Base-by-base conservation (phyloP, 2,329 filamentous ascomycete genomes). In the Xenoacremonium recifei region DNA sequence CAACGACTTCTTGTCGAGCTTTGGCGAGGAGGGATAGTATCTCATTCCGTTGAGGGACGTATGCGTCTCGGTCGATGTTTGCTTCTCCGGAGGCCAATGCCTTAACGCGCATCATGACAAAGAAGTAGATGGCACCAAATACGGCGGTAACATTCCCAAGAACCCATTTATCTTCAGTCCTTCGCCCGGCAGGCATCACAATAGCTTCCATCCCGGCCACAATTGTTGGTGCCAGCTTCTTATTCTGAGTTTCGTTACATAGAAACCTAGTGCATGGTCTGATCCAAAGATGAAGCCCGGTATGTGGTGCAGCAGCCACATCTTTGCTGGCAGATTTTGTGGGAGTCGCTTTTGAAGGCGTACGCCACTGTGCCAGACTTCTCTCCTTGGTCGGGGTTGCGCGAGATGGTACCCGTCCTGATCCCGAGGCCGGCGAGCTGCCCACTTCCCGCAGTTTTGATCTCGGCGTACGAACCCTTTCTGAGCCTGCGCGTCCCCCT, bases 121-220 rank as follows among this genome's bases (percentile, higher is more conserved):
- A 80, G 48, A 82, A 76, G 51, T 77, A 80, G 0, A 87, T 58
- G 1, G 78, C 79, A 0, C 77, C 79, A 3, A 86, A 67, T 13
- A 88, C 62, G 0, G 76, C 71, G 2, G 77, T 69, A 2, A 77
- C 49, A 42, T 82, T 69, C 30, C 64, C 61, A 35, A 69, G 58
- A 6, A 74, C 60, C 76, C 75, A 76, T 41, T 69, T 65, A 49
- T 81, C 70, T 42, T 72, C 60, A 38, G 70, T 70, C 27, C 62
- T 64, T 19, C 57, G 61, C n/a, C 73, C 72, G 11, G 63, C 61
- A 0, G 72, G 70, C 2, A 63, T 60, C 10, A 72, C 54, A 36
- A 80, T 74, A 15, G 70, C 66, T 70, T 85, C 84, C 38, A 90
- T 75, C 1, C 87, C 89, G 0, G 87, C 84, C 36, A 88, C 79